Conservation (phyloP, 2,329 filamentous ascomycete genomes). For the Coniella vitis region DNA sequence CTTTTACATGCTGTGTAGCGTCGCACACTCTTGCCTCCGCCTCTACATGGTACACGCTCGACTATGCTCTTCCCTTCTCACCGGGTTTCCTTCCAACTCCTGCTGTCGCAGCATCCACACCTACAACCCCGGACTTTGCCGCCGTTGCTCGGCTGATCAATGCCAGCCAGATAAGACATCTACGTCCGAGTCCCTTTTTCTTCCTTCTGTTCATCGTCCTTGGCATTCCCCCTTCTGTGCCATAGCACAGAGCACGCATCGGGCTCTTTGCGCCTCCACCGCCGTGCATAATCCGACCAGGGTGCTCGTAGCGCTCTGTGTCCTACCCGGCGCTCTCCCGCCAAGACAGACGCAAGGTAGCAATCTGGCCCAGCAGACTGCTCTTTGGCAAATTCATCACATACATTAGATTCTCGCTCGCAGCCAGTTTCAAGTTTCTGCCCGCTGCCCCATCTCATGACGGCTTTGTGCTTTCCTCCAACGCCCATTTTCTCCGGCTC, state of each 20-base stretch:
- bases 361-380: conserved; percentile 4
- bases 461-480: not conserved
- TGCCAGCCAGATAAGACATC: conserved; percentile 1
- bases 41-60: too few species aligned
- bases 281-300: conserved; percentile 11
- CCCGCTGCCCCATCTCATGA: conserved; percentile 1
- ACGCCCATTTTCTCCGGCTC: not conserved
- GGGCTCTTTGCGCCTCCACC: conserved; percentile 12
- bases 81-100: conserved; percentile 1
- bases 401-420: conserved; percentile 12
- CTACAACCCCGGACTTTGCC: not conserved
- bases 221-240: not conserved
- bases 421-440: conserved; percentile 3
- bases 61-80: too few species aligned
- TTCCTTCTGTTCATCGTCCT: conserved; percentile 7
- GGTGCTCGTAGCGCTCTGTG: conserved; percentile 13
- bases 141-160: conserved; percentile 8
- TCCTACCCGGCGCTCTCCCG: conserved; percentile 5
- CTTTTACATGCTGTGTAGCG: too few species aligned
- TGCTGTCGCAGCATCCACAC: not conserved
- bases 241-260: conserved; percentile 10
- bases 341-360: conserved; percentile 8
- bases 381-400: conserved; percentile 5
- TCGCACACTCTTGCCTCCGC: too few species aligned
- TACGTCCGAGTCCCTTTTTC: not conserved